A percentile compares a stretch with the other conserved stretches of the same genome.
phyloP scores from a whole-genome alignment of 805 yeast species.

The Metschnikowia colocasiae region DNA sequence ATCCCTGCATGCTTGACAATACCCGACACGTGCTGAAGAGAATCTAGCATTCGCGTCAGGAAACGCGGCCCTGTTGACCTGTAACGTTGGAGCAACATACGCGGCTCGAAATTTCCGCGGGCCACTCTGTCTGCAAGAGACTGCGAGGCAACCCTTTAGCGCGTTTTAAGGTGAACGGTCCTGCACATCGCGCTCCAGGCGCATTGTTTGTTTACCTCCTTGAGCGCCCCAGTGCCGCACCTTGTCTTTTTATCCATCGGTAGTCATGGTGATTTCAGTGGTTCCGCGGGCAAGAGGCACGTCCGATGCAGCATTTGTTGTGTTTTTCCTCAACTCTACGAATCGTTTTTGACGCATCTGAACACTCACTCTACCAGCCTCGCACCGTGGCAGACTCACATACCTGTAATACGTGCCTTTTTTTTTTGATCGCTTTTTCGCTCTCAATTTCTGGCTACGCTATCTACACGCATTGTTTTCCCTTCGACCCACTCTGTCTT shows the following conservation, averaged over 20 bases:
- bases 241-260: neutral
- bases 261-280: neutral
- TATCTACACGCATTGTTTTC: neutral
- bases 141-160: neutral
- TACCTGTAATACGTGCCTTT: constrained; percentile 5
- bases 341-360: constrained; percentile 1
- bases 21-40: neutral
- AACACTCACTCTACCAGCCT: neutral
- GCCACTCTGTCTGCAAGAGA: neutral
- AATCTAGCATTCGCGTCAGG: neutral
- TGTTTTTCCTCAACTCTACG: constrained; percentile 3
- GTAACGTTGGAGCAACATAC: constrained; percentile 1
- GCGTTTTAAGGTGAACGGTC: constrained; percentile 3
- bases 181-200: constrained; percentile 3
- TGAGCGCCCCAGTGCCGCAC: constrained; percentile 1
- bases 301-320: constrained; percentile 1
- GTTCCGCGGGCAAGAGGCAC: constrained; percentile 3
- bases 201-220: constrained; percentile 6
- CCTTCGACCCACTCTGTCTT: neutral
- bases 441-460: neutral
- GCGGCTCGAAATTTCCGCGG: neutral
- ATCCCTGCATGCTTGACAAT: neutral
- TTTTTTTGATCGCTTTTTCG: constrained; percentile 5
- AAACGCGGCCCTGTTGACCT: neutral
- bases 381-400: constrained; percentile 1